These are phyloP conservation scores for Mycena crocata DNA, from an alignment of 768 basidiomycete genomes.

Conservation along the genomic window DNA sequence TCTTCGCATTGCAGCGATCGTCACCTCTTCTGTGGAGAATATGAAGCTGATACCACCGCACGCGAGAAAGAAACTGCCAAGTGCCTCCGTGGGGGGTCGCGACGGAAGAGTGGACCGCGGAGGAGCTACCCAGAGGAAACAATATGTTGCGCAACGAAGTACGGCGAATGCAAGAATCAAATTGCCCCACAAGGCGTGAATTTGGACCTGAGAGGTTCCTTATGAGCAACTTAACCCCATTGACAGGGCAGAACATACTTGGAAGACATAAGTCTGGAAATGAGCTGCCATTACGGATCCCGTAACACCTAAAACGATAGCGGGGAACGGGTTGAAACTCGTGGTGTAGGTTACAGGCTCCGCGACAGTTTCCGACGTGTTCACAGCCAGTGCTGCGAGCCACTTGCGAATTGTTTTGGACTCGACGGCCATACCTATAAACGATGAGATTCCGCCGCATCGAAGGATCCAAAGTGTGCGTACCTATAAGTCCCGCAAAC, in stretches of 20 bases:
- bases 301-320: slow-evolving; percentile 92
- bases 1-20: slow-evolving; percentile 90
- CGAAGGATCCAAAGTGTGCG: slow-evolving; percentile 1
- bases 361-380: slow-evolving; percentile 55
- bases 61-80: slow-evolving; percentile 88
- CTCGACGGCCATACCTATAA: slow-evolving; percentile 81
- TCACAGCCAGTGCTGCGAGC: slow-evolving; percentile 70
- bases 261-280: slow-evolving; percentile 90
- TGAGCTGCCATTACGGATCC: slow-evolving; percentile 96
- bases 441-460: neutral
- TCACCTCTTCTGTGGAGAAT: slow-evolving; percentile 89
- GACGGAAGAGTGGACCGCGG: slow-evolving; percentile 88
- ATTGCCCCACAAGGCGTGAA: slow-evolving; percentile 93
- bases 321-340: slow-evolving; percentile 94
- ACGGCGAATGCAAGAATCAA: slow-evolving; percentile 83
- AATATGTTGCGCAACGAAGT: slow-evolving; percentile 89
- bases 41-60: slow-evolving; percentile 93
- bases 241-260: slow-evolving; percentile 62
- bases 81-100: slow-evolving; percentile 92
- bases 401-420: slow-evolving; percentile 78
- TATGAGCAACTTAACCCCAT: neutral
- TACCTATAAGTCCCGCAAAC: slow-evolving; percentile 86
- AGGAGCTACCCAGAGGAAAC: slow-evolving; percentile 92
- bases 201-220: slow-evolving; percentile 69
- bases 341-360: slow-evolving; percentile 81